Evolutionary conservation across 2,329 filamentous ascomycete species (phyloP), one percentile per base, ranked within the genome.

Genomic region (Drechslerella dactyloides): DNA sequence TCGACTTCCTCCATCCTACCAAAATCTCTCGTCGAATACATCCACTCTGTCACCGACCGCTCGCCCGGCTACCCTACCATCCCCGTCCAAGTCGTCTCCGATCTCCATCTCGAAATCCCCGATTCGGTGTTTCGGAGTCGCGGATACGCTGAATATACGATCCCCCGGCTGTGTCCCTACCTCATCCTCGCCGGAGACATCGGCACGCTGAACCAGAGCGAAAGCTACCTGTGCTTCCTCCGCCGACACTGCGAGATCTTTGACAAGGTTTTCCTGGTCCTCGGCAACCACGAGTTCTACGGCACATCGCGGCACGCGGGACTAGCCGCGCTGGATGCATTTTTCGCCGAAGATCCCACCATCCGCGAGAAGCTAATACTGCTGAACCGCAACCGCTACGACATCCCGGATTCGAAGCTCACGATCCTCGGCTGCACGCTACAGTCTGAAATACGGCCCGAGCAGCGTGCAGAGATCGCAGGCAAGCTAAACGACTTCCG

Each of bases 391-490:
- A 77, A 77, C 17, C 75, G 80, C 5, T 82, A 79, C 73, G 81
- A 83, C 52, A 74, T 81, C 17, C 68, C 68, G 11, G 76, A 79
- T 0, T 77, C 77, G 1, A 81, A 82, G 0, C 58, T 86, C n/a
- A 84, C 82, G 1, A 77, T 87, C 1, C 77, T 87, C 1, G 85
- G 85, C 4, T 86, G 84, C 73, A 86, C 85, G 1, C 79, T 88
- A 0, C 86, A 85, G 83, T 86, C 84, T 1, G 74, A 77, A 0
- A 80, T 88, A 4, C 79, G 82, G 0, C 73, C 79, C 0, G 77
- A 80, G 3, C 78, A 79, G 2, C 77, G 75, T 10, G 76, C 77
- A 0, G 75, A 81, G 2, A 82, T 87, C 13, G 52, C 78, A 24
- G 77, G 77, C 35, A 83, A 79, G 66, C 79, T 87, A 8, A 82